These are phyloP conservation scores for Citropsis articulata DNA, from an alignment of 345 rosid species.

Conservation along the genomic window DNA sequence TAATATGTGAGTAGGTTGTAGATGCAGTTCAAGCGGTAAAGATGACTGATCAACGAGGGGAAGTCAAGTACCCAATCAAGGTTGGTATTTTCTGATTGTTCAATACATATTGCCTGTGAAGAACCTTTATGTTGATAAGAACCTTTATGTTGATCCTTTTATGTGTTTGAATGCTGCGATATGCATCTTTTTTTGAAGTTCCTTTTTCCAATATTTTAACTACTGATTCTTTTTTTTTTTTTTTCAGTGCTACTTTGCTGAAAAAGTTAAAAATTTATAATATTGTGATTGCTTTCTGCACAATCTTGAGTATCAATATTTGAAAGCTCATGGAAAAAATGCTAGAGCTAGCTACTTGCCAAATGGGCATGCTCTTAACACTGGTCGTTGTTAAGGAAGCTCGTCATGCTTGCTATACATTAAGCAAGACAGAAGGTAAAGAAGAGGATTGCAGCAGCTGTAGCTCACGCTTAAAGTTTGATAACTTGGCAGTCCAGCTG, in stretches of 20 bases:
- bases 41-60: conserved; percentile 88
- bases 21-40: conserved; percentile 80
- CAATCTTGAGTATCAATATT: conserved; percentile 71
- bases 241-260: background rate
- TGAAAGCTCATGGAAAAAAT: conserved; percentile 95
- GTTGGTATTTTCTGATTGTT: conserved; percentile 30
- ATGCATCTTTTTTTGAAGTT: background rate
- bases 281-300: conserved; percentile 1
- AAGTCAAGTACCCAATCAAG: conserved; percentile 90
- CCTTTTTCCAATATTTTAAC: background rate
- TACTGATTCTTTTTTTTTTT: background rate
- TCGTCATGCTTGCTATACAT: no score
- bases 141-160: background rate
- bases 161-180: background rate
- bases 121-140: background rate
- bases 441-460: no score
- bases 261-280: background rate
- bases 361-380: conserved; percentile 90
- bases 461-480: no score
- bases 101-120: background rate
- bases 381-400: no score
- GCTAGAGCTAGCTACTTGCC: conserved; percentile 85
- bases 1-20: conserved; percentile 55
- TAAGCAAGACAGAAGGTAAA: no score
- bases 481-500: no score